Conservation (phyloP, 768 basidiomycete genomes). For the Tulasnella sp. region DNA sequence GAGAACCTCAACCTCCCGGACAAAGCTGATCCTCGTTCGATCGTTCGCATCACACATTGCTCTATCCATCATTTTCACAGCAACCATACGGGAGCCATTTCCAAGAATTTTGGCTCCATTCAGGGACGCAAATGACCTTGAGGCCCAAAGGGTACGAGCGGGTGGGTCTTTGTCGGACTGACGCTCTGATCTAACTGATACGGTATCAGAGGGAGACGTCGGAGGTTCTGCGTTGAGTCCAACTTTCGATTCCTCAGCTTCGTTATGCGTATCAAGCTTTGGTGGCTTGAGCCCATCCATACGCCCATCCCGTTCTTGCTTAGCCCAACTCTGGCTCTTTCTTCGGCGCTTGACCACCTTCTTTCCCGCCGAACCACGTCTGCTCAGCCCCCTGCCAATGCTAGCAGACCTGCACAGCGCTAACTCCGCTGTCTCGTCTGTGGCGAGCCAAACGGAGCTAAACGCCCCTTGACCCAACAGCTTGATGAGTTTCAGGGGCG, state of each 20-base stretch:
- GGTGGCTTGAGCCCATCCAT: constrained; percentile 30
- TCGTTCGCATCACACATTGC: constrained; percentile 54
- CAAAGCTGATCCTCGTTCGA: constrained; percentile 70
- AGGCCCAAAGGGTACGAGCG: background rate
- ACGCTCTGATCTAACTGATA: background rate
- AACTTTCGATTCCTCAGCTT: constrained; percentile 5
- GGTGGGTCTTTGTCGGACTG: background rate
- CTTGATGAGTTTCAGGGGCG: constrained; percentile 43
- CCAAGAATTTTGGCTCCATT: constrained; percentile 17
- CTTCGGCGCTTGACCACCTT: constrained; percentile 34
- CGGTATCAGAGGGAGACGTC: background rate
- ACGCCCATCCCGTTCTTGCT: constrained; percentile 26
- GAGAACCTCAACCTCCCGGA: constrained; percentile 81
- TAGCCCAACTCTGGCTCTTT: constrained; percentile 30
- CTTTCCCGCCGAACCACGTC: constrained; percentile 33
- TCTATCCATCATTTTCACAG: constrained; percentile 53
- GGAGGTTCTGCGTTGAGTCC: background rate
- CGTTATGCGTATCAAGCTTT: background rate
- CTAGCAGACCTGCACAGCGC: constrained; percentile 23
- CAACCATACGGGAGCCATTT: constrained; percentile 42
- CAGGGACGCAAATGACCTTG: background rate
- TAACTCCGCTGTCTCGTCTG: constrained; percentile 41
- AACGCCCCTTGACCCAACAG: constrained; percentile 70
- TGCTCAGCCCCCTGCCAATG: constrained; percentile 27
- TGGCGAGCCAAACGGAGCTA: constrained; percentile 70